Base-by-base conservation (phyloP, 768 basidiomycete species). In the Tubosaeta sp. region DNA sequence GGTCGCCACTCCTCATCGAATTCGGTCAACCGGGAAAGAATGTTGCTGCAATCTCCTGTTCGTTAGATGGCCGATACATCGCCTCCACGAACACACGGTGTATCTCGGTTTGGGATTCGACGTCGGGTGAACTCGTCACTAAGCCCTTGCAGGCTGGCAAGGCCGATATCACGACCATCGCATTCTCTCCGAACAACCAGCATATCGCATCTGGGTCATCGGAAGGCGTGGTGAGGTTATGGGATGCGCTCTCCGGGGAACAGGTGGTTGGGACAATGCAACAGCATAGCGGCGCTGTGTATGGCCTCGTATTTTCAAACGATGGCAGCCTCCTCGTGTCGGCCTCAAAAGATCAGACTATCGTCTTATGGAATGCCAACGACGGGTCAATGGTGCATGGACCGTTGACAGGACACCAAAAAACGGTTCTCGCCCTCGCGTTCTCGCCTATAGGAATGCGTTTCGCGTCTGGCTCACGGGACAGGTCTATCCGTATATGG, bases 381-480 rank as follows among this genome's bases (percentile, higher is more conserved):
- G 57, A 58, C 19, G 56, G 60, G 2, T 53, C 54, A 4, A 50
- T 58, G 51, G 10, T 48, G 2, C 56, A 60, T 41, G 32, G 37
- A 9, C 62, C 64, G 0, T 27, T 70, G 16, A 54, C 14, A 7
- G 66, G 60, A 34, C 67, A 68, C 11, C 33, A 48, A 35, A 70
- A 66, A 45, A 34, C 59, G 2, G 17, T 68, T 27, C 60, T 68
- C n/a, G 42, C 65, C 4, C 57, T 70, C 11, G 60, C 65, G 0
- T 70, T 67, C 51, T 71, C 70, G 0, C 68, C 69, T 0, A 43
- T 50, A 14, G 65, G 54, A 4, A 48, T 34, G 25, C 61, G 47
- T 19, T 64, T 71, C 39, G 65, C 59, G 12, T 72, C 70, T 16
- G 68, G 68, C 17, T 67, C 68, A 2, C 52, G 63, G n/a, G 68